phyloP scores from a whole-genome alignment of 208 protist species.

The Leishmania lainsoni region DNA sequence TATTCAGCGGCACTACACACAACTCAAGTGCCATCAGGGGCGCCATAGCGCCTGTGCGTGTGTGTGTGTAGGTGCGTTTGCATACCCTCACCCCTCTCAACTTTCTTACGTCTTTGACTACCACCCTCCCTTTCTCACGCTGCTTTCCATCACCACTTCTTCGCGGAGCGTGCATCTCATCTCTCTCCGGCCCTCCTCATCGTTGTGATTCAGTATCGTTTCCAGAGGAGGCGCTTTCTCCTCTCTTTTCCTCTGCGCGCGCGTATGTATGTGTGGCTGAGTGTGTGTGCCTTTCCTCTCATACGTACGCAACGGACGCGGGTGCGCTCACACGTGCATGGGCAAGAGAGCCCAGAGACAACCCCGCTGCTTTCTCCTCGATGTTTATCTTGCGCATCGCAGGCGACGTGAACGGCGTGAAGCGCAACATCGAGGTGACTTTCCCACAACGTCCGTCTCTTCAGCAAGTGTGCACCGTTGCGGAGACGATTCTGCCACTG shows the following conservation, averaged over 20 bases:
- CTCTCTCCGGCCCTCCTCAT: not conserved
- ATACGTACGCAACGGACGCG: not conserved
- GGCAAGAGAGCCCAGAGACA: not conserved
- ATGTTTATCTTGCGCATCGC: conserved; percentile 45
- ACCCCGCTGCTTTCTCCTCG: conserved; percentile 3
- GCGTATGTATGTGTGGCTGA: not conserved
- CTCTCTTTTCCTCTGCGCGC: not conserved
- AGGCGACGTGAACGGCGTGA: conserved; percentile 20
- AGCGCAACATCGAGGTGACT: conserved; percentile 53
- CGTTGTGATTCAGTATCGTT: not conserved
- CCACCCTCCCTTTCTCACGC: not conserved
- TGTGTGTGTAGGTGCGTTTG: not conserved
- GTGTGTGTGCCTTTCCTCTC: not conserved
- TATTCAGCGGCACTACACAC: not conserved
- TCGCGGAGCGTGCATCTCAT: not conserved
- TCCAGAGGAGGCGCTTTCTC: not conserved
- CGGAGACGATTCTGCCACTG: conserved; percentile 55
- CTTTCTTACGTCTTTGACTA: not conserved
- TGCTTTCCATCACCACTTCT: not conserved
- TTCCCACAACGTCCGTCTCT: conserved; percentile 60
- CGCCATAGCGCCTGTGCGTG: not conserved
- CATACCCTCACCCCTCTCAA: not conserved
- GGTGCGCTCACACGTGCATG: not conserved
- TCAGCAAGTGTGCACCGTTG: conserved; percentile 49
- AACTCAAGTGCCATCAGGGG: too few species aligned